phyloP scores from a whole-genome alignment of 371 early-diverging fungal genomes.

The Actinomortierella wolfii region DNA sequence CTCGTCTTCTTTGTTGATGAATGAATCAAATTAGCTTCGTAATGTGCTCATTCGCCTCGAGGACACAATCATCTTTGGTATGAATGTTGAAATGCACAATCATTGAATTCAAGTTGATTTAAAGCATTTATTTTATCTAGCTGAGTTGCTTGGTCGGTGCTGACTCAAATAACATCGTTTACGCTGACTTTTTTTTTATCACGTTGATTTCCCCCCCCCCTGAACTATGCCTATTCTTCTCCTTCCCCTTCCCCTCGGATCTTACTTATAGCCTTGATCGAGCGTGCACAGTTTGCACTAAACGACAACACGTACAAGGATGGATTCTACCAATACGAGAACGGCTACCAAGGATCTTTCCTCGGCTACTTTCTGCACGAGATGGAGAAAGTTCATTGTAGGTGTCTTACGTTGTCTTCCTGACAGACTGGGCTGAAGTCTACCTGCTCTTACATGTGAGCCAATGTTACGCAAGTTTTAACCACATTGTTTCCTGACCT shows the following conservation, averaged over 20 bases:
- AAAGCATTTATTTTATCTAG: too few species aligned
- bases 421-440: too few species aligned
- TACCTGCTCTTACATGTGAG: too few species aligned
- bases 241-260: background rate
- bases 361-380: conserved; percentile 89
- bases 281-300: conserved; percentile 88
- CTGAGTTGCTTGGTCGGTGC: too few species aligned
- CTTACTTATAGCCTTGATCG: conserved; percentile 74
- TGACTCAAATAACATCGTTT: too few species aligned
- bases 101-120: background rate
- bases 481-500: background rate
- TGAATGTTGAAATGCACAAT: conserved; percentile 1
- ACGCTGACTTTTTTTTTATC: conserved; percentile 3
- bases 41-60: conserved; percentile 85
- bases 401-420: too few species aligned
- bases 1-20: background rate
- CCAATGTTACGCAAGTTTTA: too few species aligned
- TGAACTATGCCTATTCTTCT: background rate
- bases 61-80: conserved; percentile 95
- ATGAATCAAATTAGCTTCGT: conserved; percentile 58
- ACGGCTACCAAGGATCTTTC: conserved; percentile 77
- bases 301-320: conserved; percentile 81
- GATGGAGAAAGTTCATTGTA: conserved; percentile 91
- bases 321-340: conserved; percentile 65
- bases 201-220: background rate